These are phyloP conservation scores for Neurospora crassa DNA, from an alignment of 2,329 filamentous ascomycete species.

Conservation along the genomic window DNA sequence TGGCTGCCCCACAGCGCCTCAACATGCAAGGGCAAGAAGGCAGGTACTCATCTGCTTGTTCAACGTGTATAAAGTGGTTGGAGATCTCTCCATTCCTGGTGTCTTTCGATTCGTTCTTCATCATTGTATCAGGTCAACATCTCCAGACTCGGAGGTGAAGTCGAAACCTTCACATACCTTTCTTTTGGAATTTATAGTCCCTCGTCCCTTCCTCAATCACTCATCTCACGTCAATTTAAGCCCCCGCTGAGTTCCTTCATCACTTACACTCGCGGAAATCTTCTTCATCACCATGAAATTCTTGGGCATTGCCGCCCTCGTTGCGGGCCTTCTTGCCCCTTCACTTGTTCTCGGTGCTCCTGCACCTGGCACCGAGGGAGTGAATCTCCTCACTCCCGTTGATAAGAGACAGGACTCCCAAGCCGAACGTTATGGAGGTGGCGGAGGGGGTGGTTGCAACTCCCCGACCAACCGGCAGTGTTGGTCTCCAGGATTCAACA, in stretches of 20 bases:
- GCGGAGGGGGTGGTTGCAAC: slow-evolving; percentile 14
- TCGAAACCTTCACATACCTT: neutral
- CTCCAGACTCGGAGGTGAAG: neutral
- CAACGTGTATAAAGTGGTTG: neutral
- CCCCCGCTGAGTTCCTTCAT: neutral
- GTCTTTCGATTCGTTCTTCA: neutral
- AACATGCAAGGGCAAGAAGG: neutral
- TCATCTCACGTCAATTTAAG: neutral
- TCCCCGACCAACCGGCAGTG: slow-evolving; percentile 20
- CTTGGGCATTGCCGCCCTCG: slow-evolving; percentile 10
- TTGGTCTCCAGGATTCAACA: slow-evolving; percentile 20
- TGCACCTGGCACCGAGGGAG: slow-evolving; percentile 4
- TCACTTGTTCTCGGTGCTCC: slow-evolving; percentile 8
- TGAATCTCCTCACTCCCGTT: slow-evolving; percentile 4
- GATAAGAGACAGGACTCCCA: neutral
- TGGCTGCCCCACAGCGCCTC: neutral
- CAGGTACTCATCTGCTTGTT: neutral
- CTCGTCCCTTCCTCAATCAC: neutral
- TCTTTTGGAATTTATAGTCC: neutral
- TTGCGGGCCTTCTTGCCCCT: slow-evolving; percentile 12
- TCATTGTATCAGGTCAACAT: neutral
- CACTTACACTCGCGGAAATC: neutral
- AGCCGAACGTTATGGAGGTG: slow-evolving; percentile 1
- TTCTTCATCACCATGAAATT: slow-evolving; percentile 13
- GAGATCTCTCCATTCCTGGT: neutral